Conservation (phyloP, 2,329 filamentous ascomycete genomes). For the Exophiala calicioides region DNA sequence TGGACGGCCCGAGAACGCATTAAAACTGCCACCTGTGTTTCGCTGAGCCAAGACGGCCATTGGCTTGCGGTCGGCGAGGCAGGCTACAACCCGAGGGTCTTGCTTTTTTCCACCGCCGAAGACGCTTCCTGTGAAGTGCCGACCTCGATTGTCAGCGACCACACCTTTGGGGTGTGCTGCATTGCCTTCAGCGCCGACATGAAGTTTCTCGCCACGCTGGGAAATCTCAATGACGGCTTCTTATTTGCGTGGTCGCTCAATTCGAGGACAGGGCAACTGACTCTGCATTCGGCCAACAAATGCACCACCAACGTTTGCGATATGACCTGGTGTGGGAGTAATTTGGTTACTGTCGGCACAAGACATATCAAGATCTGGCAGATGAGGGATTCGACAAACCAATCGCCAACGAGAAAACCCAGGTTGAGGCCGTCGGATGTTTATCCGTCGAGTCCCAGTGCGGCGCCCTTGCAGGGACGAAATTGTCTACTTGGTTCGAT, state of each 20-base stretch:
- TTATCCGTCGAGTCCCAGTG: conserved; percentile 46
- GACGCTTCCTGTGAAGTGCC: conserved; percentile 79
- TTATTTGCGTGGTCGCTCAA: conserved; percentile 89
- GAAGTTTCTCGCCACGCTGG: conserved; percentile 82
- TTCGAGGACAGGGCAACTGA: conserved; percentile 75
- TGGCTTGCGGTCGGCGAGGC: conserved; percentile 94
- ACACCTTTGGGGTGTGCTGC: conserved; percentile 83
- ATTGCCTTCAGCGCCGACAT: conserved; percentile 89
- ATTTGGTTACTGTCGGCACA: conserved; percentile 80
- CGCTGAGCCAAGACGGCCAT: conserved; percentile 81
- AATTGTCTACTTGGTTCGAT: conserved; percentile 83
- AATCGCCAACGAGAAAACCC: conserved; percentile 67
- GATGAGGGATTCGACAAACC: conserved; percentile 49
- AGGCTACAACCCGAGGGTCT: conserved; percentile 85
- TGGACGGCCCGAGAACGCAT: conserved; percentile 90
- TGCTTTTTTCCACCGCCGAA: conserved; percentile 79
- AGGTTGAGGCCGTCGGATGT: conserved; percentile 38
- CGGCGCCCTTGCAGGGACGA: conserved; percentile 76
- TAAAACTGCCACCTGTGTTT: conserved; percentile 89
- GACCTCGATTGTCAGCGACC: conserved; percentile 81
- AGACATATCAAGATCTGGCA: conserved; percentile 94
- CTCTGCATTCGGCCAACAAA: conserved; percentile 81
- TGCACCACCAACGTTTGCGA: conserved; percentile 83
- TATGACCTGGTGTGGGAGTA: conserved; percentile 88
- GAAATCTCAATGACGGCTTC: conserved; percentile 88